Evolutionary conservation across 768 basidiomycete genomes (phyloP), one percentile per base, ranked within the genome.

Genomic region (Cystobasidium onofrii): DNA sequence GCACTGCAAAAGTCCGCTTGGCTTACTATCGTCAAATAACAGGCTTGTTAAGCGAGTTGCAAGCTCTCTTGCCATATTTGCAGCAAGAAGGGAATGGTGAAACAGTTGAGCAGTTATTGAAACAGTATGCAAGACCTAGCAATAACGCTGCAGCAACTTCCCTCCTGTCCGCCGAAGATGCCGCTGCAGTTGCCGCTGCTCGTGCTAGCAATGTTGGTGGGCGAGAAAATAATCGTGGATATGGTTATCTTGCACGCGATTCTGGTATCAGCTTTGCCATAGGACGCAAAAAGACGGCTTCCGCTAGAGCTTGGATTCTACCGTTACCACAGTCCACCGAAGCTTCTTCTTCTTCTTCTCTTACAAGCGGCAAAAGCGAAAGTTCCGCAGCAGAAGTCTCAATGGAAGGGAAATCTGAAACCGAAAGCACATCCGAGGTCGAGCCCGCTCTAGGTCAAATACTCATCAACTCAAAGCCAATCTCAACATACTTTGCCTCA

Each of bases 391-490:
- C 63, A 10, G 25, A 64, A n/a, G 2, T 4, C 63, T 15, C 36
- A n/a, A n/a, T n/a, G n/a, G n/a, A n/a, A n/a, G n/a, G n/a, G 13
- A 25, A 39, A 46, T 9, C 34, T 15, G 17, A 34, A 36, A 3
- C 12, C 9, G 17, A 34, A 64, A 39, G 3, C 31, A 10, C 29
- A 10, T 39, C 31, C 63, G 34, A 39, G n/a, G 6, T 17, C 44
- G 46, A 20, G 39, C 31, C 57, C 64, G 4, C 65, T 74, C 55
- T 72, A 41, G 77, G 76, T 2, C 77, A 43, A 61, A 85, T 97
- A 76, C 85, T 99, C 75, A 83, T 98, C 82, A 98, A 99, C 82
- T 89, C 90, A 77, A 81, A 87, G 1, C 89, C 91, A 1, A 82
- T 98, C 50, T 84, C 88, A 50, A 83, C 87, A 44, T 94, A 90